Evolutionary conservation across 805 yeast species (phyloP).

Genomic region (Alloascoidea hylecoeti): DNA sequence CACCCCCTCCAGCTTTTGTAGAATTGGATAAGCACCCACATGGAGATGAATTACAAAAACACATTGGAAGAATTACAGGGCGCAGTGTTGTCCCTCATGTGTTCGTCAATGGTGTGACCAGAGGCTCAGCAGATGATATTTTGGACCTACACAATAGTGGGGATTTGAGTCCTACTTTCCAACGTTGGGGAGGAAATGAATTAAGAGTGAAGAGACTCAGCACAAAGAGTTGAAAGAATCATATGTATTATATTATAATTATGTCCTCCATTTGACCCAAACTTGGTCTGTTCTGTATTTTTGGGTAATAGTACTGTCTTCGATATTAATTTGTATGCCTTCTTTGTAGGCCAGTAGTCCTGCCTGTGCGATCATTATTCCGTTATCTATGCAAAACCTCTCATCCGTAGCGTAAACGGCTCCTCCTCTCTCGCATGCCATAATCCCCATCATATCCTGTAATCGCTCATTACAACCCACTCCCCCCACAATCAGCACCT

Average conservation of each 20-base stretch:
- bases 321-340: conserved; percentile 47
- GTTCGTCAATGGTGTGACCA: conserved; percentile 53
- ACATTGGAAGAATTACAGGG: conserved; percentile 55
- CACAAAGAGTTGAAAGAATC: too few species aligned
- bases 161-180: conserved; percentile 33
- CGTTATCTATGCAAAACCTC: conserved; percentile 93
- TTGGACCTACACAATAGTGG: conserved; percentile 42
- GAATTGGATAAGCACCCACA: conserved; percentile 74
- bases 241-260: conserved; percentile 3
- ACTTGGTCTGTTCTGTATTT: conserved; percentile 93
- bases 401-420: conserved; percentile 92
- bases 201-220: not conserved
- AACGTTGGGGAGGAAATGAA: conserved; percentile 29
- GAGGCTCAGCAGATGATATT: conserved; percentile 88
- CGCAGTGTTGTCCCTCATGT: conserved; percentile 87
- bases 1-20: conserved; percentile 60
- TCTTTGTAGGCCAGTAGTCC: conserved; percentile 77
- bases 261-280: conserved; percentile 75
- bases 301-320: conserved; percentile 80
- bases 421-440: conserved; percentile 86
- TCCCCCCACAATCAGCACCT: conserved; percentile 93
- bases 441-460: conserved; percentile 92
- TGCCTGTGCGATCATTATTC: conserved; percentile 98
- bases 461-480: conserved; percentile 91
- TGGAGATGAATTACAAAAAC: conserved; percentile 63